Conservation (phyloP, 495 filamentous ascomycete genomes). For the Saxophila tyrrhenica region DNA sequence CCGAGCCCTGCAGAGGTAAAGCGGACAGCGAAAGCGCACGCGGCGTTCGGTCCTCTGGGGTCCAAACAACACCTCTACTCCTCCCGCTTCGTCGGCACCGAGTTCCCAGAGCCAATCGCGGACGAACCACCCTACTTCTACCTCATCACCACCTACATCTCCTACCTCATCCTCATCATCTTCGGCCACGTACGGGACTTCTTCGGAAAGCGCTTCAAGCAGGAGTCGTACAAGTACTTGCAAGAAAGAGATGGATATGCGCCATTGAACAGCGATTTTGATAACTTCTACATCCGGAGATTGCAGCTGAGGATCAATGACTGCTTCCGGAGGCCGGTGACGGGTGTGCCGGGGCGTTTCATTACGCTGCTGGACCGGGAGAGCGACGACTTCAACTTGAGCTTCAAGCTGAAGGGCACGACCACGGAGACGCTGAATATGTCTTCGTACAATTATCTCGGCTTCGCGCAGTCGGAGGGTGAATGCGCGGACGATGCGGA, state of each 20-base stretch:
- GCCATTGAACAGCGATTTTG: slow-evolving; percentile 95
- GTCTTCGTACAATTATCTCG: slow-evolving; percentile 98
- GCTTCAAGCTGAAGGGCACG: slow-evolving; percentile 78
- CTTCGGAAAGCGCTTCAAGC: slow-evolving; percentile 89
- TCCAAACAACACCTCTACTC: slow-evolving; percentile 72
- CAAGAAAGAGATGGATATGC: slow-evolving; percentile 80
- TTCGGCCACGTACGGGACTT: slow-evolving; percentile 95
- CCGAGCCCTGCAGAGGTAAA: slow-evolving; percentile 77
- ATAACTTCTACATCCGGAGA: slow-evolving; percentile 92
- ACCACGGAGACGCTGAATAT: slow-evolving; percentile 94
- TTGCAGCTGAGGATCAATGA: slow-evolving; percentile 92
- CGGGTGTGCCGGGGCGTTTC: slow-evolving; percentile 85
- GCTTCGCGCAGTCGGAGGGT: slow-evolving; percentile 94
- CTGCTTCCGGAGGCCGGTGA: slow-evolving; percentile 84
- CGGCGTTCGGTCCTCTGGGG: slow-evolving; percentile 83
- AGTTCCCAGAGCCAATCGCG: slow-evolving; percentile 71
- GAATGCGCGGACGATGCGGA: slow-evolving; percentile 93
- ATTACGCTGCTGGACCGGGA: slow-evolving; percentile 84
- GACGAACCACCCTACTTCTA: slow-evolving; percentile 97
- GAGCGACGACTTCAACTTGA: slow-evolving; percentile 77
- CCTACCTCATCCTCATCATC: slow-evolving; percentile 88
- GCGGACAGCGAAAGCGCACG: slow-evolving; percentile 63
- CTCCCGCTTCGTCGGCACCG: slow-evolving; percentile 67
- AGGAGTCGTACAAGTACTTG: slow-evolving; percentile 72
- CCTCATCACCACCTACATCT: slow-evolving; percentile 91